These are phyloP conservation scores for Sedum album DNA, from an alignment of 164 flowering plant species.

Conservation along the genomic window DNA sequence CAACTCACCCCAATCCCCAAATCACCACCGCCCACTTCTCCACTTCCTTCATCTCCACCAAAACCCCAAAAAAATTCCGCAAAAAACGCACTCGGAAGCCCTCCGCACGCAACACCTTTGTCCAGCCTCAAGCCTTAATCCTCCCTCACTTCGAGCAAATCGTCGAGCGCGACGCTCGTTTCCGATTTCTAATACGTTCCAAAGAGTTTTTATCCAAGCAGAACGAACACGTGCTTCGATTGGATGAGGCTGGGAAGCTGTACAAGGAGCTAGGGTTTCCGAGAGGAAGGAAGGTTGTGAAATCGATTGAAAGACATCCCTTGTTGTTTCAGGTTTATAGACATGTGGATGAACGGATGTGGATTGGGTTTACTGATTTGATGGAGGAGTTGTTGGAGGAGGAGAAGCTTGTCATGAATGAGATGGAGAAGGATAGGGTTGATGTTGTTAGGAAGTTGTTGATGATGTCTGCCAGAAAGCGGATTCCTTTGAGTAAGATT, in stretches of 20 bases:
- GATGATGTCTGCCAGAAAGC: constrained; percentile 74
- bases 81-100: constrained; percentile 47
- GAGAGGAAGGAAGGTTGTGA: constrained; percentile 65
- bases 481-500: constrained; percentile 71
- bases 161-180: constrained; percentile 41
- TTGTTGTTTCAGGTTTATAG: constrained; percentile 46
- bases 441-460: constrained; percentile 53
- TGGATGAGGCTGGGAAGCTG: constrained; percentile 74
- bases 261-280: constrained; percentile 70
- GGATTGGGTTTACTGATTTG: constrained; percentile 70
- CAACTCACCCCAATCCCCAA: not conserved
- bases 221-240: constrained; percentile 53
- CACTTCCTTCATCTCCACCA: constrained; percentile 67
- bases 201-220: constrained; percentile 53
- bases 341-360: constrained; percentile 57
- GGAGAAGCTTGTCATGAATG: constrained; percentile 34
- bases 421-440: constrained; percentile 63
- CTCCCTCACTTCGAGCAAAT: constrained; percentile 45
- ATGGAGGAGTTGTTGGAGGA: constrained; percentile 55
- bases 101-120: constrained; percentile 44
- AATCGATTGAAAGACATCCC: constrained; percentile 48
- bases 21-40: constrained; percentile 27
- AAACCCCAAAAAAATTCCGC: constrained; percentile 43
- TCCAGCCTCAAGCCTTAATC: constrained; percentile 37
- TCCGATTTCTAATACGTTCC: constrained; percentile 51